phyloP scores from a whole-genome alignment of 805 yeast genomes.

The Pichia kluyveri region DNA sequence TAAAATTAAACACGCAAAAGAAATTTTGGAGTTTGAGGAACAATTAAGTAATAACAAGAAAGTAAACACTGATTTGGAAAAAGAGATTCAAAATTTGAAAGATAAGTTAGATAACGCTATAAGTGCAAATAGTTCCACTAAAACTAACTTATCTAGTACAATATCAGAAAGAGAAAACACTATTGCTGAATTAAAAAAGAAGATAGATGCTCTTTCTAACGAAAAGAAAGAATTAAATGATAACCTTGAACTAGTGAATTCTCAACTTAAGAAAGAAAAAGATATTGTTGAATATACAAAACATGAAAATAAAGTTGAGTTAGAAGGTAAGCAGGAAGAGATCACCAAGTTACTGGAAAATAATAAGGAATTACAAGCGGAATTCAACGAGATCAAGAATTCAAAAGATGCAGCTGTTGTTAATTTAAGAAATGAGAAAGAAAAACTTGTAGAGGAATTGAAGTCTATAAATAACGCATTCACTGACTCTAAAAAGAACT shows the following conservation, averaged over 20 bases:
- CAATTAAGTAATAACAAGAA: not conserved
- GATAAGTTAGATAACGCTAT: not conserved
- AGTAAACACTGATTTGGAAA: not conserved
- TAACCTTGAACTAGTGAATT: too few relatives aligned
- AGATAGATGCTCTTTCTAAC: not conserved
- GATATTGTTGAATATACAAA: too few relatives aligned
- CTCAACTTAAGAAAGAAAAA: too few relatives aligned
- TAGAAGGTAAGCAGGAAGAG: too few relatives aligned
- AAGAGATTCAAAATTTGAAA: not conserved
- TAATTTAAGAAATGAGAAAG: too few relatives aligned
- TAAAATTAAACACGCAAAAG: not conserved
- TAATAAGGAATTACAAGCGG: not conserved
- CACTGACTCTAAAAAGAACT: too few relatives aligned
- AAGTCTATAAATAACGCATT: too few relatives aligned
- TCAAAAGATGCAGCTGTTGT: too few relatives aligned
- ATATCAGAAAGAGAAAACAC: not conserved
- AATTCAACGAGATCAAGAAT: not conserved
- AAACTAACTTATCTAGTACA: not conserved
- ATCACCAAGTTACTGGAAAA: too few relatives aligned
- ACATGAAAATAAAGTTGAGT: too few relatives aligned
- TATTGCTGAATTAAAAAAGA: not conserved
- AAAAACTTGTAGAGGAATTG: too few relatives aligned
- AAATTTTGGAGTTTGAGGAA: not conserved
- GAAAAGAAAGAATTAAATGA: not conserved
- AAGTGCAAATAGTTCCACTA: not conserved